Evolutionary conservation across 2,329 filamentous ascomycete species (phyloP).

Genomic region (Trichoderma gracile): DNA sequence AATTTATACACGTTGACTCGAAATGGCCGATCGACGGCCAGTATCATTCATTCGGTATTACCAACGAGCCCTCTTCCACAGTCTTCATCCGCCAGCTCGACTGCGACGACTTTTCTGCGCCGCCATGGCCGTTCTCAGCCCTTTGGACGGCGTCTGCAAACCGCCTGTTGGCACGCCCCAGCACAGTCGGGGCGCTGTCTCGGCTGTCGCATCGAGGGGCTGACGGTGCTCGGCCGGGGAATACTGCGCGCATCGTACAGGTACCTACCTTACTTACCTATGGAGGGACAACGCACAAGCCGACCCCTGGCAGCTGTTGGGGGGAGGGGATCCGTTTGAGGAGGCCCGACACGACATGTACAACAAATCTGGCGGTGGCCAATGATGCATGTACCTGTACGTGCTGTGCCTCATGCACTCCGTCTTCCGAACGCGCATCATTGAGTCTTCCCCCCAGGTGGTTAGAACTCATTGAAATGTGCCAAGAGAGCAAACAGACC

Average conservation of each 20-base stretch:
- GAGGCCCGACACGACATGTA: neutral
- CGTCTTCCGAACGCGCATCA: neutral
- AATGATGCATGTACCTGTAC: neutral
- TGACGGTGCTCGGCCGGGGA: constrained; percentile 24
- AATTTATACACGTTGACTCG: neutral
- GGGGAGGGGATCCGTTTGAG: neutral
- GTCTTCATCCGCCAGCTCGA: neutral
- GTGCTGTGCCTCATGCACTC: too few species aligned
- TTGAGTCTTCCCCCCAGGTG: neutral
- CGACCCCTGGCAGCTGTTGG: constrained; percentile 7
- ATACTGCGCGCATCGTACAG: constrained; percentile 2
- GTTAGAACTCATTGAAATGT: neutral
- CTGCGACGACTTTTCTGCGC: neutral
- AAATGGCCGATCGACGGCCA: neutral
- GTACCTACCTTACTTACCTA: neutral
- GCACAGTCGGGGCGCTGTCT: neutral
- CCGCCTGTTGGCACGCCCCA: neutral
- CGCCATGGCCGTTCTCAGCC: neutral
- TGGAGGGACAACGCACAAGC: constrained; percentile 17
- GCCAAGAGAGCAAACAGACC: neutral
- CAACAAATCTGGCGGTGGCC: neutral
- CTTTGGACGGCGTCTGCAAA: neutral
- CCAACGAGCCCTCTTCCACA: neutral
- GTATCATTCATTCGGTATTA: neutral
- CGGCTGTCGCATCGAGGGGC: constrained; percentile 1